Evolutionary conservation across 352 stramenopile genomes (phyloP).

Genomic region (Peronosclerospora sorghi): DNA sequence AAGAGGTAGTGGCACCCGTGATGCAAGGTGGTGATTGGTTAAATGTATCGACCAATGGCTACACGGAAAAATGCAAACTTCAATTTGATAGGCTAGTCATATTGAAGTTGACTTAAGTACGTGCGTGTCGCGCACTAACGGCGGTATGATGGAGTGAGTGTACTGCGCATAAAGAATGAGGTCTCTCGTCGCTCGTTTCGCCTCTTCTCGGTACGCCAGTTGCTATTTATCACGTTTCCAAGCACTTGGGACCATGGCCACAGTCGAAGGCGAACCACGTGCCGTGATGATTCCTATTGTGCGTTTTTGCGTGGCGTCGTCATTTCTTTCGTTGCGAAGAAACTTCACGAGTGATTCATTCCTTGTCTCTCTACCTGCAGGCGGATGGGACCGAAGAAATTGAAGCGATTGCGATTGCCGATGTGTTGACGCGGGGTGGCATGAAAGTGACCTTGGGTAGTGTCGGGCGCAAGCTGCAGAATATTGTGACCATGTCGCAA

Average conservation of each 20-base stretch:
- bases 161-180: no score
- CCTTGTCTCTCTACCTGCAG: conserved; percentile 10
- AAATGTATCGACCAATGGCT: no score
- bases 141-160: no score
- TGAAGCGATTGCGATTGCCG: conserved; percentile 50
- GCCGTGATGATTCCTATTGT: conserved; percentile 10
- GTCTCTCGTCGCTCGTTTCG: not conserved
- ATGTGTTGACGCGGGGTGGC: conserved; percentile 54
- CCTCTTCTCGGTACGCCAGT: not conserved
- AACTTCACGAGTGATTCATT: not conserved
- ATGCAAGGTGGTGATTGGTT: not conserved
- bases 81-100: no score
- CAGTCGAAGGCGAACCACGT: conserved; percentile 6
- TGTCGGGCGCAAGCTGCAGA: conserved; percentile 36
- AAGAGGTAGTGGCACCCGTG: no score
- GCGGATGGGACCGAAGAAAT: conserved; percentile 72
- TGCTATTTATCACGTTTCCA: not conserved
- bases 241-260: conserved; percentile 6
- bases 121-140: no score
- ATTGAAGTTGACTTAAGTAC: no score
- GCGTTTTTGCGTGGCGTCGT: not conserved
- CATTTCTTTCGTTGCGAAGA: no score
- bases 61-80: no score
- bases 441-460: conserved; percentile 52
- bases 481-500: conserved; percentile 61